Evolutionary conservation across 1,139 yeast genomes (phyloP).

Genomic region (Arxiozyma slooffiae): DNA sequence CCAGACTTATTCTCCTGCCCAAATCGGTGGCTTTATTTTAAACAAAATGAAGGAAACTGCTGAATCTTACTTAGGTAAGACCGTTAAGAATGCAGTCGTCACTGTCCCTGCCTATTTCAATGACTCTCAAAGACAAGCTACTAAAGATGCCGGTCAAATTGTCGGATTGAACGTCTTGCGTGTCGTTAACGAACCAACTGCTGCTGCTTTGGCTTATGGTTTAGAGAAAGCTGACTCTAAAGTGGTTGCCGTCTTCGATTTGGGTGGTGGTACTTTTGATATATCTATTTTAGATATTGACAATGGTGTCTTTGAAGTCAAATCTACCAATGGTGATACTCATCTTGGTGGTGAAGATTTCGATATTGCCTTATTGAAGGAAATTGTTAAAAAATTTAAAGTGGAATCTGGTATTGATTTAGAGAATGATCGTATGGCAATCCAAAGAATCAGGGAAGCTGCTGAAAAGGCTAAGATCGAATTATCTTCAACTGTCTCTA

Average conservation of each 20-base stretch:
- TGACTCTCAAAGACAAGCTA: conserved; percentile 97
- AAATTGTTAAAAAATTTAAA: conserved; percentile 87
- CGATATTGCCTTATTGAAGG: conserved; percentile 78
- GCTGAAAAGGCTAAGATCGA: conserved; percentile 99
- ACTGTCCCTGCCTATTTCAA: conserved; percentile 98
- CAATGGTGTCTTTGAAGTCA: conserved; percentile 94
- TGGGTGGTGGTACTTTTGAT: conserved; percentile 99
- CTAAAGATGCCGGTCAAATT: conserved; percentile 97
- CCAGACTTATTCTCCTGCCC: conserved; percentile 89
- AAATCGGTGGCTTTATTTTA: conserved; percentile 92
- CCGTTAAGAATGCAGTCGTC: conserved; percentile 84
- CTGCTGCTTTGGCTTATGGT: conserved; percentile 97
- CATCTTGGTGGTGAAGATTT: conserved; percentile 98
- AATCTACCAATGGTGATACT: conserved; percentile 98
- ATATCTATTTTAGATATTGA: conserved; percentile 88
- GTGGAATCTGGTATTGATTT: conserved; percentile 86
- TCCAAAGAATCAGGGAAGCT: conserved; percentile 99
- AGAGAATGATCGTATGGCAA: conserved; percentile 91
- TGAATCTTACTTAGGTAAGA: conserved; percentile 78
- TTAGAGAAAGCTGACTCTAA: conserved; percentile 80
- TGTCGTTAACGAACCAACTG: conserved; percentile 98
- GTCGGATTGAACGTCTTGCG: conserved; percentile 93
- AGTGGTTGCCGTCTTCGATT: conserved; percentile 88
- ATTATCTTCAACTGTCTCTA: conserved; percentile 84
- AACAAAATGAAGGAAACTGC: conserved; percentile 95